Evolutionary conservation across 805 yeast species (phyloP).

Genomic region (Pichia cephalocereana): DNA sequence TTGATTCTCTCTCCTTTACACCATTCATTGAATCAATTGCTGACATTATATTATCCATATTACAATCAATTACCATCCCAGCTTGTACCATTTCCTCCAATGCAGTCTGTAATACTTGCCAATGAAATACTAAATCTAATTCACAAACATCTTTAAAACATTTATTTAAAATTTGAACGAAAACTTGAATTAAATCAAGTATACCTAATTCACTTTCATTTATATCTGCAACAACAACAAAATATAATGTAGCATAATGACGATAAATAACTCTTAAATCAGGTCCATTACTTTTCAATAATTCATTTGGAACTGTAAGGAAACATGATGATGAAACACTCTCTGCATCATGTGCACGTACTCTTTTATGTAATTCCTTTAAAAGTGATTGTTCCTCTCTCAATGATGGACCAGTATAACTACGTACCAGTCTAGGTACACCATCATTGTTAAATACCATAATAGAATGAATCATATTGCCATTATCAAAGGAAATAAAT

Average conservation of each 20-base stretch:
- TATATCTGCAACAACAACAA: slow-evolving; percentile 91
- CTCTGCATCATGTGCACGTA: slow-evolving; percentile 41
- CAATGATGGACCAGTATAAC: slow-evolving; percentile 85
- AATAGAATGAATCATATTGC: slow-evolving; percentile 21
- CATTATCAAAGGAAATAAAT: no score
- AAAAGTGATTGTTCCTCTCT: slow-evolving; percentile 72
- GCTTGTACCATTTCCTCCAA: slow-evolving; percentile 91
- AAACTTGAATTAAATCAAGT: slow-evolving; percentile 87
- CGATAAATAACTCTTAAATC: slow-evolving; percentile 86
- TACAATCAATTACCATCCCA: slow-evolving; percentile 96
- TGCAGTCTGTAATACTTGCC: slow-evolving; percentile 93
- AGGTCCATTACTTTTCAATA: slow-evolving; percentile 38
- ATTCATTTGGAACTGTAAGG: slow-evolving; percentile 71
- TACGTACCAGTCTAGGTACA: slow-evolving; percentile 79
- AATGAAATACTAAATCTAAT: slow-evolving; percentile 92
- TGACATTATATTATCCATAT: slow-evolving; percentile 67
- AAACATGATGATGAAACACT: slow-evolving; percentile 75
- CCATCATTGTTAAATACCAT: slow-evolving; percentile 69
- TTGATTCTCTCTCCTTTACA: neutral
- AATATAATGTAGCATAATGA: slow-evolving; percentile 91
- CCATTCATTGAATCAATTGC: slow-evolving; percentile 66
- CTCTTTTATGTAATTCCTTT: slow-evolving; percentile 72
- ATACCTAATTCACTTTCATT: slow-evolving; percentile 95
- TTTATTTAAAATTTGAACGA: slow-evolving; percentile 88
- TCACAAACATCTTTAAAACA: slow-evolving; percentile 95